A percentile compares a stretch with the other conserved stretches of the same genome.
Evolutionary conservation across 2,329 filamentous ascomycete species (phyloP).

Genomic region (Zasmidium cellare): DNA sequence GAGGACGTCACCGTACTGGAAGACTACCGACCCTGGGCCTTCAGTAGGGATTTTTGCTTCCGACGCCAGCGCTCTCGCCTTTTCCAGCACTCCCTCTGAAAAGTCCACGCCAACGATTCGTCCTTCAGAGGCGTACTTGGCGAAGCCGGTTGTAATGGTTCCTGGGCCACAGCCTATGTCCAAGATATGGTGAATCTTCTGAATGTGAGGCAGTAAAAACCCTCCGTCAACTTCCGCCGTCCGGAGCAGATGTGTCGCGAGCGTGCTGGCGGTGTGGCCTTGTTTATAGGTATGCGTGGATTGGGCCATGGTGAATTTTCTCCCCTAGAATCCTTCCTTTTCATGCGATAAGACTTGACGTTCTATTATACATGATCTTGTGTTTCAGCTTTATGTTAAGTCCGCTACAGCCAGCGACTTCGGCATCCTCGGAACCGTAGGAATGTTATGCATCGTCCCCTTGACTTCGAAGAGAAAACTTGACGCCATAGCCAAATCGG

Average conservation of each 20-base stretch:
- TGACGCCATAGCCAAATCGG: too few relatives aligned
- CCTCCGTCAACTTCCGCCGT: not conserved
- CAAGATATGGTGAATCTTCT: not conserved
- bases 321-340: too few relatives aligned
- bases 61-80: not conserved
- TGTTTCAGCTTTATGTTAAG: too few relatives aligned
- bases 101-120: not conserved
- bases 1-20: not conserved
- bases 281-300: not conserved
- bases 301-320: too few relatives aligned
- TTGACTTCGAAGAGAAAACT: too few relatives aligned
- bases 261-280: conserved; percentile 1
- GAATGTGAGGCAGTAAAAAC: not conserved
- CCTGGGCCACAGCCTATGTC: not conserved
- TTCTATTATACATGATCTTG: too few relatives aligned
- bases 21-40: not conserved
- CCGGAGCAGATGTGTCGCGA: not conserved
- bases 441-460: too few relatives aligned
- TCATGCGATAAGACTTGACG: too few relatives aligned
- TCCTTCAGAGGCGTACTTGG: not conserved
- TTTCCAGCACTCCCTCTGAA: not conserved
- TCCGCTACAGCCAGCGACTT: too few relatives aligned
- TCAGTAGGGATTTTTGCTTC: not conserved
- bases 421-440: too few relatives aligned
- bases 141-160: conserved; percentile 2